Percentiles rank a stretch among this genome's conserved stretches.
Conservation (phyloP, 345 rosid species). For the Populus ilicifolia region DNA sequence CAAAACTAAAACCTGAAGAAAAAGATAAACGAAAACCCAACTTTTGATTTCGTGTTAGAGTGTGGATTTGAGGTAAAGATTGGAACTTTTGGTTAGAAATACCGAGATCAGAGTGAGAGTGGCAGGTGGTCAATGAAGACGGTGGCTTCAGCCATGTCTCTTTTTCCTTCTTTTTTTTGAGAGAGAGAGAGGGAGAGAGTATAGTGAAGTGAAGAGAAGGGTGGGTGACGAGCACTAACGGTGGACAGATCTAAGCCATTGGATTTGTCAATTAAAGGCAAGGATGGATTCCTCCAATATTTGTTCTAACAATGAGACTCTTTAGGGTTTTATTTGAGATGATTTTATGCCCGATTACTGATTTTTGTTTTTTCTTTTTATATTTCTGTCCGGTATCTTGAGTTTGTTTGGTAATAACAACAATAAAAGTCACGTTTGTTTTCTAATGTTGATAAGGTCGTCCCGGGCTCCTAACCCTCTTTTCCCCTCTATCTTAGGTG, state of each 20-base stretch:
- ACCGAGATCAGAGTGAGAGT: constrained; percentile 17
- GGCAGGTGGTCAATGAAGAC: constrained; percentile 9
- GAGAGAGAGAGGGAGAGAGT: not conserved
- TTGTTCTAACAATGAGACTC: constrained; percentile 25
- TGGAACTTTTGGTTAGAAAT: not conserved
- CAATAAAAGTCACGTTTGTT: not conserved
- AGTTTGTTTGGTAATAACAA: not conserved
- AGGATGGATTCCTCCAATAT: constrained; percentile 27
- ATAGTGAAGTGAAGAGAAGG: constrained; percentile 16
- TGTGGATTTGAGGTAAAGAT: not conserved
- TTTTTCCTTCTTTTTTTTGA: not conserved
- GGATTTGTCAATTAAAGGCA: constrained; percentile 30
- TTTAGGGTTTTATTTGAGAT: constrained; percentile 43
- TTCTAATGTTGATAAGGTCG: not conserved
- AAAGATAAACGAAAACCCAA: not conserved
- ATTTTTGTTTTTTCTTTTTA: not conserved
- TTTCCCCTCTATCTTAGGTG: not conserved
- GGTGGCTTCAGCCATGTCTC: constrained; percentile 23
- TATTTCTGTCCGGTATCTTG: not conserved
- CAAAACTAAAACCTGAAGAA: not conserved
- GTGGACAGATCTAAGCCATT: constrained; percentile 32
- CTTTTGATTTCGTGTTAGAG: not conserved
- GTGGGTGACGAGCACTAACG: constrained; percentile 37
- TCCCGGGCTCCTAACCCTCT: not conserved
- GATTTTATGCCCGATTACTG: constrained; percentile 12